Evolutionary conservation across 169 alveolate genomes (phyloP), one percentile per base, ranked within the genome.

Genomic region (Amoebophrya sp.): DNA sequence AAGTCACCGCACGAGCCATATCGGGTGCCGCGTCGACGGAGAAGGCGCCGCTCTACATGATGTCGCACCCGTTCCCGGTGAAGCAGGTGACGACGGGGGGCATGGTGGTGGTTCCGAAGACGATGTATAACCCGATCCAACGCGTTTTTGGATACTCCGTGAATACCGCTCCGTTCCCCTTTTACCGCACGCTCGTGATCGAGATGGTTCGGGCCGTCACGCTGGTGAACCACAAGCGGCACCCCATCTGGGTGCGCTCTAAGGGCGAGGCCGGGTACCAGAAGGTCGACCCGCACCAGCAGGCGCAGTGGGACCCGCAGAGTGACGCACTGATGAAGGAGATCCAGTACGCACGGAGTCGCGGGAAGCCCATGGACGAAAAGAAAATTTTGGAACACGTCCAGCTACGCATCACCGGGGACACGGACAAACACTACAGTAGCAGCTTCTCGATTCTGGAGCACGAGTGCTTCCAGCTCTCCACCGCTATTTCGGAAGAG

Each of bases 21-120:
- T 7, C 66, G 7, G 66, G 66, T 47, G 66, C 66, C 18, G 66
- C 66, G 66, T 47, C 66, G 66, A 47, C 66, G 18, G 29, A 47
- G 18, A 47, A 7, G 18, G 66, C 7, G 66, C 66, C 66, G 66
- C 83, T 66, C 10, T 66, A 1, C 10, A 2, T 1, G 32, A 25
- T 66, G 12, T 66, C 83, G 83, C 83, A 66, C 35, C 83, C 83
- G 83, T 66, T 66, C 32, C 83, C 83, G 38, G 83, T 66, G 83
- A 66, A 66, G 35, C 83, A 66, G 83, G 83, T 66, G 32, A 66
- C 83, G 32, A 2, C 12, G 83, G 35, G 83, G 32, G 83, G 83
- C 7, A 2, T 66, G 35, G 83, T 66, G 83, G 18, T 66, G 2
- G 83, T 66, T 7, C 83, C 83, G 32, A 66, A 66, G 35, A 25